These are phyloP conservation scores for Aspergillus candidus DNA, from an alignment of 2,329 filamentous ascomycete species.

Conservation along the genomic window DNA sequence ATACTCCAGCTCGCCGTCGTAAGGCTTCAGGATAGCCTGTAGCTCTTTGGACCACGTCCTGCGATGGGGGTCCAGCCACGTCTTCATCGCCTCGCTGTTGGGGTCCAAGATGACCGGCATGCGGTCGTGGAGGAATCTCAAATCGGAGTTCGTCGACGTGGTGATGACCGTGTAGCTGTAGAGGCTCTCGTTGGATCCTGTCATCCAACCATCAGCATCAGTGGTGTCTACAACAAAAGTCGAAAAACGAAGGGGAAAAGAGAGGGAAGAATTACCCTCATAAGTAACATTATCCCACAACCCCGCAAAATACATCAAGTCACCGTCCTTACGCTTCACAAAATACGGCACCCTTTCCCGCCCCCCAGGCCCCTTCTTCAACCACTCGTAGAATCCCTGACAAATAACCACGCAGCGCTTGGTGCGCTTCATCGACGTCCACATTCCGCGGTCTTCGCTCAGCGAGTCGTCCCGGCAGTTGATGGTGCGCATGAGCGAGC, in stretches of 20 bases:
- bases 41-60: slow-evolving; percentile 71
- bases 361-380: slow-evolving; percentile 64
- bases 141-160: slow-evolving; percentile 73
- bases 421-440: slow-evolving; percentile 81
- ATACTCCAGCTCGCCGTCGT: slow-evolving; percentile 68
- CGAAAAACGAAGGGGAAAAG: neutral
- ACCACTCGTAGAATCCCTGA: slow-evolving; percentile 95
- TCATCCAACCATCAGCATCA: neutral
- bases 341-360: slow-evolving; percentile 84
- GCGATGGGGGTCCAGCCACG: slow-evolving; percentile 70
- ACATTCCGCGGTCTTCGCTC: slow-evolving; percentile 70
- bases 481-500: slow-evolving; percentile 76
- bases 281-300: slow-evolving; percentile 85
- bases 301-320: slow-evolving; percentile 82
- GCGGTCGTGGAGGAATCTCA: slow-evolving; percentile 82
- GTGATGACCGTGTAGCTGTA: slow-evolving; percentile 96
- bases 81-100: slow-evolving; percentile 61
- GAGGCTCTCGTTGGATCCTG: slow-evolving; percentile 59
- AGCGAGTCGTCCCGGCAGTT: slow-evolving; percentile 92
- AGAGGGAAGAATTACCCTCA: slow-evolving; percentile 50
- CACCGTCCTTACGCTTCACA: slow-evolving; percentile 72
- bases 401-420: slow-evolving; percentile 85
- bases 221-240: neutral
- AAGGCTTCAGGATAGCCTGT: slow-evolving; percentile 74
- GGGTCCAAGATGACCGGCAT: slow-evolving; percentile 92